Evolutionary conservation across 2,329 filamentous ascomycete genomes (phyloP).

Genomic region (Clonostachys byssicola): DNA sequence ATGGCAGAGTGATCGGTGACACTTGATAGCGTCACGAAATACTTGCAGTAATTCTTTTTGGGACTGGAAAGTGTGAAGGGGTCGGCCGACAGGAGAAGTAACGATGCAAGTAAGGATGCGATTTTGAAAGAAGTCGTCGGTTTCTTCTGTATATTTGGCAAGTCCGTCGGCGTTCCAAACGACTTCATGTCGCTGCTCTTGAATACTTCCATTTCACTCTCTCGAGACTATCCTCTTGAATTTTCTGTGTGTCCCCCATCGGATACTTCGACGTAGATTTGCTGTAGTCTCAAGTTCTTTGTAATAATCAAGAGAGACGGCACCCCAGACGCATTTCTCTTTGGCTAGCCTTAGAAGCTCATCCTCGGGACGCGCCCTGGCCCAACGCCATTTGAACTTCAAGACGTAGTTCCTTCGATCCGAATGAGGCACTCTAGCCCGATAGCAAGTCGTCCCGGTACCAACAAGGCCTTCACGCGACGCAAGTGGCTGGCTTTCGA

Average conservation of each 20-base stretch:
- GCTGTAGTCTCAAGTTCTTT: not conserved
- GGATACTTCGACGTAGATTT: not conserved
- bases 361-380: slow-evolving; percentile 17
- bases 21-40: slow-evolving; percentile 11
- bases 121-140: slow-evolving; percentile 5
- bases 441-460: not conserved
- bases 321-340: not conserved
- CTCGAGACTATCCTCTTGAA: not conserved
- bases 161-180: not conserved
- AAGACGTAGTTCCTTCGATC: slow-evolving; percentile 17
- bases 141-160: not conserved
- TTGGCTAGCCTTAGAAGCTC: slow-evolving; percentile 20
- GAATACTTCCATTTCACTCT: too few species aligned
- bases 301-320: not conserved
- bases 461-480: not conserved
- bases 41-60: slow-evolving; percentile 7
- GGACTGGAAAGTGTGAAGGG: slow-evolving; percentile 8
- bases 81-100: slow-evolving; percentile 11
- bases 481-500: not conserved
- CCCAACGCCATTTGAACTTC: slow-evolving; percentile 26
- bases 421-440: slow-evolving; percentile 10
- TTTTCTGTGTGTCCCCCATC: not conserved
- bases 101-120: slow-evolving; percentile 10
- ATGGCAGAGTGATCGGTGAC: slow-evolving; percentile 7
- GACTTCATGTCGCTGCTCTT: too few species aligned